Evolutionary conservation across 2,329 filamentous ascomycete species (phyloP).

Genomic region (Pseudogymnoascus sp.): DNA sequence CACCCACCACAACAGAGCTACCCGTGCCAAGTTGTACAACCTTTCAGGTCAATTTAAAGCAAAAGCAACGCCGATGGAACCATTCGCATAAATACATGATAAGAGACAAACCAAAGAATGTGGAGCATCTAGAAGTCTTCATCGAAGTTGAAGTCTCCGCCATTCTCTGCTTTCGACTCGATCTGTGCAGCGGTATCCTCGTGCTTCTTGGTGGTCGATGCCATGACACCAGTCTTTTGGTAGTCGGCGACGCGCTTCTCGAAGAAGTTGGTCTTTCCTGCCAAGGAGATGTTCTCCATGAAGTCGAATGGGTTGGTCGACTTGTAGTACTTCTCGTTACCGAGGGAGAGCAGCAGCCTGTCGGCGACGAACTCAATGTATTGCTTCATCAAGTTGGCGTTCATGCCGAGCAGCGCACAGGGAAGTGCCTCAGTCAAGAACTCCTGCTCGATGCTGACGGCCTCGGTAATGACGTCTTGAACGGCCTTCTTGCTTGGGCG

Average conservation of each 20-base stretch:
- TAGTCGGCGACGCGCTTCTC: slow-evolving; percentile 99
- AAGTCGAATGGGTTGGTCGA: slow-evolving; percentile 97
- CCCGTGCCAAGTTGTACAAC: slow-evolving; percentile 1
- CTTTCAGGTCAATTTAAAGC: slow-evolving; percentile 7
- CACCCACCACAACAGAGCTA: not conserved
- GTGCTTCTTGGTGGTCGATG: slow-evolving; percentile 70
- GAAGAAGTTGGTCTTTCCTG: slow-evolving; percentile 99
- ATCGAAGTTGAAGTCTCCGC: slow-evolving; percentile 83
- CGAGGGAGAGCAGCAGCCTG: slow-evolving; percentile 82
- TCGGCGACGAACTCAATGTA: slow-evolving; percentile 99
- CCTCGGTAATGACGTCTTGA: slow-evolving; percentile 83
- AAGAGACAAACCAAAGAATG: slow-evolving; percentile 7
- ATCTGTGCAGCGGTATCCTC: slow-evolving; percentile 37
- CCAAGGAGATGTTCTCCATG: slow-evolving; percentile 99
- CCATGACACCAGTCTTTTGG: slow-evolving; percentile 99
- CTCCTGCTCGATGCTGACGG: slow-evolving; percentile 91
- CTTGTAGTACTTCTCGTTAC: slow-evolving; percentile 91
- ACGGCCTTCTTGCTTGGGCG: slow-evolving; percentile 77
- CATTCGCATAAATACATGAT: slow-evolving; percentile 5
- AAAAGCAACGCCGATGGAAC: slow-evolving; percentile 1
- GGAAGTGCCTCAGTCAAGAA: slow-evolving; percentile 95
- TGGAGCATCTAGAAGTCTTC: slow-evolving; percentile 75
- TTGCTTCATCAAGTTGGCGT: slow-evolving; percentile 93
- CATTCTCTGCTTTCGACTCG: slow-evolving; percentile 47
- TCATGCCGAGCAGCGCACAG: slow-evolving; percentile 92